Evolutionary conservation across 768 basidiomycete genomes (phyloP).

Genomic region (Gymnopilus junonius): DNA sequence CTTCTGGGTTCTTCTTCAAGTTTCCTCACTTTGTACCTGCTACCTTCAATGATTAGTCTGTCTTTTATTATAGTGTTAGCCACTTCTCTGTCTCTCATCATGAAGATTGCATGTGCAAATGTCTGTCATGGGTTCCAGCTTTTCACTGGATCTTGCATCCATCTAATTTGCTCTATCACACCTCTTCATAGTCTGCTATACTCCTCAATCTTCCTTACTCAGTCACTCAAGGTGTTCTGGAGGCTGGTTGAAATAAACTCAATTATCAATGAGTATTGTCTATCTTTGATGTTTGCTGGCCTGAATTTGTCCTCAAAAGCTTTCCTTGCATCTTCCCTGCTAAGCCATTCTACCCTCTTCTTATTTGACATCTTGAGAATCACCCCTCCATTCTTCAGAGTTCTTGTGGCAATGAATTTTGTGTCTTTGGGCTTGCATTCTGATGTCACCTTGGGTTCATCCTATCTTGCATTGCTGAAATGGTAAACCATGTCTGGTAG

Average conservation of each 20-base stretch:
- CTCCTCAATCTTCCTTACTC: neutral
- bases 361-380: neutral
- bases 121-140: conserved; percentile 8
- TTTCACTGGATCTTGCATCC: conserved; percentile 8
- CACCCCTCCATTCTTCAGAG: neutral
- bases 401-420: neutral
- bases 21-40: neutral
- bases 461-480: neutral
- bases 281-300: neutral
- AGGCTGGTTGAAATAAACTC: neutral
- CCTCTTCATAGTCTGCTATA: neutral
- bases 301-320: neutral
- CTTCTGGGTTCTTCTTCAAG: conserved; percentile 13
- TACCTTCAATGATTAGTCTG: conserved; percentile 11
- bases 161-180: neutral
- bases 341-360: neutral
- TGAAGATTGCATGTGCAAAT: conserved; percentile 3
- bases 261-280: neutral
- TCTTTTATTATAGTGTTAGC: conserved; percentile 7
- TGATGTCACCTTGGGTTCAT: neutral
- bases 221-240: neutral
- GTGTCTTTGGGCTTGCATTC: neutral
- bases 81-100: neutral
- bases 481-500: neutral
- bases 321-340: neutral